Base-by-base conservation (phyloP, 345 rosid genomes). In the Eucalyptus melliodora region DNA sequence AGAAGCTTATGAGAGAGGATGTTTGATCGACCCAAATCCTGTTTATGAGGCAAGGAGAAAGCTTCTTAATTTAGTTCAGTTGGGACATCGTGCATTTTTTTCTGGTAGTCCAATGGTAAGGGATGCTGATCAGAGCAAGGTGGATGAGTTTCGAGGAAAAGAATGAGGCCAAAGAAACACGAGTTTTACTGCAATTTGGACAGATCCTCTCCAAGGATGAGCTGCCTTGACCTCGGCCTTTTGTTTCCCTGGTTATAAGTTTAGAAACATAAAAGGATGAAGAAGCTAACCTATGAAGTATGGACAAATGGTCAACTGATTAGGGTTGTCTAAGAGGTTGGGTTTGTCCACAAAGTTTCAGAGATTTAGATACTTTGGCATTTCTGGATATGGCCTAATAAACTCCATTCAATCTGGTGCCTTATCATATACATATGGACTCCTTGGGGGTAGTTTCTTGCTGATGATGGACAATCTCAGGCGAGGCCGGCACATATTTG, bases 1-100 rank as follows among this genome's bases (percentile, higher is more conserved):
- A 92, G 99, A 98, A 92, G 98, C 96, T 16, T 97, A 96, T 87
- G 96, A 95, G 91, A 96, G 97, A 89, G 98, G 95, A 40, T 92
- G 94, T 86, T 91, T 97, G 89, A 91, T 94, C 16, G 93, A 92
- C 50, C 95, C 97, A 16, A 97, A 97, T 90, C 96, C 96, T 3
- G 98, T 98, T 6, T 96, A 96, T 51, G 90, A 91, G 40, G 95
- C 90, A 1, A 94, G 99, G 93, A 96, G 96, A 91, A 97, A 94
- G 94, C 98, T 97, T 89, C 93, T 97, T 86, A 94, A 98, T 92
- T 97, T 98, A 87, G 96, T 98, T 65, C 55, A 96, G 44, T 89
- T 97, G 90, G 99, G 97, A 72, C 95, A 95, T 50, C 95, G 92
- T 88, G 94, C 87, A 72, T 62, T 91, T 89, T 86, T 92, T 49